Base-by-base conservation (phyloP, 352 stramenopile species). In the Phytophthora sp. region DNA sequence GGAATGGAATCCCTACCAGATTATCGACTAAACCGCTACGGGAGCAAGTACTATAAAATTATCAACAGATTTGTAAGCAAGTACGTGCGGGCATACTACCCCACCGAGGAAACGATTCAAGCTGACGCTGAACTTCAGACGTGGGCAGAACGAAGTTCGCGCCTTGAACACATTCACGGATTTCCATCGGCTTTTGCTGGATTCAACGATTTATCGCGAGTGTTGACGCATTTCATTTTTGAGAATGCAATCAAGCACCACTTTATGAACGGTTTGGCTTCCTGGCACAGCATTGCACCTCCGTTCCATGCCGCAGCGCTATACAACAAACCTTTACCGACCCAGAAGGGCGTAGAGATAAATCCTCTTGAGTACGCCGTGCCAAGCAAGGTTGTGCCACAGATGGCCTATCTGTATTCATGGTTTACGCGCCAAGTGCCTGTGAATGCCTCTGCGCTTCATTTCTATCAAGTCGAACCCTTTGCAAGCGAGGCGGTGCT, bases 171-270 rank as follows among this genome's bases (percentile, higher is more conserved):
- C 15, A 54, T 86, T 11, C 41, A 71, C 6, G 72, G 61, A 5
- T 87, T 84, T 26, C 72, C 74, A 2, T 11, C 58, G 0, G 3
- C 21, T 0, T 62, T 84, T 20, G n/a, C 37, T 1, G 56, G 43
- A 17, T 69, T 55, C 26, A 31, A 58, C 0, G 45, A 41, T 1
- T 52, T 87, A 6, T 31, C 51, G 0, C 58, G 37, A 21, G 37
- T 87, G 1, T 17, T 87, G 35, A 67, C 65, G 13, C 50, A 82
- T 30, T 57, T 81, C 24, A 59, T 84, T 18, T 84, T 80, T 31
- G 61, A 74, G 49, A 74, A 59, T 26, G 50, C 66, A 0, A 57
- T 82, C 27, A 70, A 72, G 23, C 74, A 87, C 63, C 69, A 84
- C 34, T 68, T 70, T 21, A 81, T 87, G 69, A 84, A 82, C 48